These are phyloP conservation scores for Cardamine resedifolia DNA, from an alignment of 345 rosid species.

Conservation along the genomic window DNA sequence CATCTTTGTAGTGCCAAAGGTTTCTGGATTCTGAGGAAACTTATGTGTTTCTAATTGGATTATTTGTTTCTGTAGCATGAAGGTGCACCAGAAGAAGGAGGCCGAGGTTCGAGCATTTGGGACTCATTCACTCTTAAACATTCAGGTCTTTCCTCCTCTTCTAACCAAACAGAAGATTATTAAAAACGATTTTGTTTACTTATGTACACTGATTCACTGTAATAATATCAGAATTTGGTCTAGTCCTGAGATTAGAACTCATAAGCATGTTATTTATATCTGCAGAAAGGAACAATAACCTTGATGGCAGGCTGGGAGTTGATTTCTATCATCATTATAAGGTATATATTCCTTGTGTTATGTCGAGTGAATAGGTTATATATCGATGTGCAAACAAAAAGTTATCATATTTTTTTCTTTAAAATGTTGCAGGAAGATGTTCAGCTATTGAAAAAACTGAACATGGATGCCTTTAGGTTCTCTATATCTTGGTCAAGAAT, in stretches of 20 bases:
- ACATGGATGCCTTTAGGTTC: constrained; percentile 51
- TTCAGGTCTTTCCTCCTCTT: constrained; percentile 26
- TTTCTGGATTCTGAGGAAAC: not conserved
- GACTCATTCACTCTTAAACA: constrained; percentile 36
- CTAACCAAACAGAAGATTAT: not conserved
- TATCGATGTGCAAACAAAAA: not conserved
- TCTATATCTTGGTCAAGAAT: constrained; percentile 61
- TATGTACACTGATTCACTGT: not conserved
- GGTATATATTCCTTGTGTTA: constrained; percentile 22
- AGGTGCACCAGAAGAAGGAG: constrained; percentile 35
- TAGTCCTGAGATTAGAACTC: not conserved
- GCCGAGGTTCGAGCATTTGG: constrained; percentile 43
- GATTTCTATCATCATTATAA: constrained; percentile 44
- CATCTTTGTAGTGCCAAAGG: not conserved
- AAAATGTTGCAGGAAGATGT: constrained; percentile 45
- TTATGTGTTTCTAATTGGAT: not conserved
- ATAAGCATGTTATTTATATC: not conserved
- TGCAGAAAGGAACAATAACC: constrained; percentile 22
- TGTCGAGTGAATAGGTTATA: not conserved
- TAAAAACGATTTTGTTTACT: not conserved
- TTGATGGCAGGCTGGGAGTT: constrained; percentile 40
- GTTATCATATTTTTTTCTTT: not conserved
- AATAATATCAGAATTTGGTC: not conserved
- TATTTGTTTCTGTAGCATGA: constrained; percentile 31
- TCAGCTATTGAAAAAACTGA: constrained; percentile 38